Conservation (phyloP, 164 flowering plant species). For the Paratinospora sagittata region DNA sequence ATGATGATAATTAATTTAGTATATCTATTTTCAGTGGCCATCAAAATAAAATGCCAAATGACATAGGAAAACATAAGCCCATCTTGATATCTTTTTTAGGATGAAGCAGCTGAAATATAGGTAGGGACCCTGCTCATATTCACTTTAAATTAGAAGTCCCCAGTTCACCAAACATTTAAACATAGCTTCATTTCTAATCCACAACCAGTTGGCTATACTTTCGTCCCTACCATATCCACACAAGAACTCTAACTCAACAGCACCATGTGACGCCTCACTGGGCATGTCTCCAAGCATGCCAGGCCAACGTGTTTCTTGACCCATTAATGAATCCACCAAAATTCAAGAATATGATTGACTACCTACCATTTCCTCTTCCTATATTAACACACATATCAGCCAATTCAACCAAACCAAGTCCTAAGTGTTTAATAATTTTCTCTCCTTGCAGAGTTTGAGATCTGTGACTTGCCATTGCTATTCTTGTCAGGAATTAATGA, state of each 20-base stretch:
- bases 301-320: not conserved
- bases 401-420: not conserved
- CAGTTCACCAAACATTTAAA: not conserved
- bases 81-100: not conserved
- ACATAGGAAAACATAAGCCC: not conserved
- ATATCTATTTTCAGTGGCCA: too few species aligned
- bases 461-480: not conserved
- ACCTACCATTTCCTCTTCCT: constrained; percentile 1
- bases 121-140: not conserved
- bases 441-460: not conserved
- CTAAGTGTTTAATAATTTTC: not conserved
- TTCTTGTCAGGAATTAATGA: not conserved
- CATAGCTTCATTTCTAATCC: not conserved
- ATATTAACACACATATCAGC: not conserved
- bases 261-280: not conserved
- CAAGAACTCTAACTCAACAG: not conserved
- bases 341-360: not conserved
- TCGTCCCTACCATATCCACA: not conserved
- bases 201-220: too few species aligned
- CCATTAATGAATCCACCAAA: not conserved
- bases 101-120: not conserved
- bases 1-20: not conserved
- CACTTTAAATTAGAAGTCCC: not conserved
- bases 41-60: too few species aligned
- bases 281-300: constrained; percentile 4